Evolutionary conservation across 129 eudicot genomes (phyloP).

Genomic region (Mikania micrantha): DNA sequence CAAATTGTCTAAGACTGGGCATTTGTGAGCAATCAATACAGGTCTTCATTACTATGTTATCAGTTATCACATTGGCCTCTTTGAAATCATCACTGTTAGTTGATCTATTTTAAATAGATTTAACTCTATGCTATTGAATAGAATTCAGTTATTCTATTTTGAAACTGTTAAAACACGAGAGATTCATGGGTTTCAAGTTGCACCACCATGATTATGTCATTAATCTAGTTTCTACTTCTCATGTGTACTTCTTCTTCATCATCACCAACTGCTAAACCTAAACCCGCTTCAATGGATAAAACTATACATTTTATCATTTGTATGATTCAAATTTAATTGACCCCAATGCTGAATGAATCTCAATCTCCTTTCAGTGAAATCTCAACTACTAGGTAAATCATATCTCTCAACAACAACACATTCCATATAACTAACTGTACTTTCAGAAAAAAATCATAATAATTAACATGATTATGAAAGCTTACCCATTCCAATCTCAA

Average conservation of each 20-base stretch:
- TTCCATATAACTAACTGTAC: not conserved
- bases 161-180: not conserved
- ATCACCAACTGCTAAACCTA: not conserved
- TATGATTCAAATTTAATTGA: too few relatives aligned
- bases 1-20: not conserved
- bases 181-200: not conserved
- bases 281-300: too few relatives aligned
- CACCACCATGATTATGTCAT: not conserved
- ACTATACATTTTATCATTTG: too few relatives aligned
- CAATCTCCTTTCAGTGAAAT: not conserved
- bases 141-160: not conserved
- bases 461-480: not conserved
- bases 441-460: not conserved
- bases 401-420: not conserved
- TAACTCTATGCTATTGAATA: not conserved
- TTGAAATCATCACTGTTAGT: not conserved
- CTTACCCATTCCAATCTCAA: constrained; percentile 93
- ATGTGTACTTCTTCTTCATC: not conserved
- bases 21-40: not conserved
- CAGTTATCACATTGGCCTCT: not conserved
- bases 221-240: not conserved
- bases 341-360: not conserved
- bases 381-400: not conserved
- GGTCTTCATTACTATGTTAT: not conserved
- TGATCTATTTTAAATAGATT: not conserved